Evolutionary conservation across 2,329 filamentous ascomycete species (phyloP), one percentile per base, ranked within the genome.

Genomic region (Teratosphaeria nubilosa): DNA sequence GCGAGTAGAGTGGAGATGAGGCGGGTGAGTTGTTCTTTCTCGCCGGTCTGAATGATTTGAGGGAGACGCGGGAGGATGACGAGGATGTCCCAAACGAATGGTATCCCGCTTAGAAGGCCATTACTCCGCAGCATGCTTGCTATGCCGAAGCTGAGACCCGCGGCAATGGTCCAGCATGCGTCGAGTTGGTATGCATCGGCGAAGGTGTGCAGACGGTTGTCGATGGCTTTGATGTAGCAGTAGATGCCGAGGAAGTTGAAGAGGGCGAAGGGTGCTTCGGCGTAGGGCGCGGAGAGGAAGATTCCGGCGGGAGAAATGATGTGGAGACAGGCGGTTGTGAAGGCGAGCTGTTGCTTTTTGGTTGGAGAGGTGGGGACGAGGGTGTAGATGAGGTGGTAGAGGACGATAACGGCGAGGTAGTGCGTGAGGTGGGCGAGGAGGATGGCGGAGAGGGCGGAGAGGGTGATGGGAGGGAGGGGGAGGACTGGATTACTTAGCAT

Each of bases 211-310:
- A 20, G 10, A 7, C 55, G 41, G 24, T 57, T 34, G 51, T 63
- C 45, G 54, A 67, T 48, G 66, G 77, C 76, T 51, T 79, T 77
- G 1, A 82, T 81, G 70, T 92, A 94, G 53, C 87, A 71, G 31
- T 88, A 79, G 66, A 85, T 85, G 0, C 90, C 94, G 0, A 79
- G 65, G 66, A 96, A 89, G 48, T 87, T 88, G 34, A 96, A 76
- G 24, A 88, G 77, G 0, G 92, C 85, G 72, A 91, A 96, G 0
- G 86, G 72, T 62, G 87, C 84, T 75, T 99, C 94, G 10, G 84
- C 81, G 72, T 94, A 95, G 0, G 92, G 90, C 0, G 91, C 87
- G 0, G 87, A 91, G 20, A 99, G 81, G 70, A 99, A 97, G 2
- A 96, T 74, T 0, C 92, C 92, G 0, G 88, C 94, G 0, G 94